Percentiles rank a stretch among this genome's conserved stretches.
Evolutionary conservation across 108 stramenopile genomes (phyloP).

Genomic region (Ochromonas danica): DNA sequence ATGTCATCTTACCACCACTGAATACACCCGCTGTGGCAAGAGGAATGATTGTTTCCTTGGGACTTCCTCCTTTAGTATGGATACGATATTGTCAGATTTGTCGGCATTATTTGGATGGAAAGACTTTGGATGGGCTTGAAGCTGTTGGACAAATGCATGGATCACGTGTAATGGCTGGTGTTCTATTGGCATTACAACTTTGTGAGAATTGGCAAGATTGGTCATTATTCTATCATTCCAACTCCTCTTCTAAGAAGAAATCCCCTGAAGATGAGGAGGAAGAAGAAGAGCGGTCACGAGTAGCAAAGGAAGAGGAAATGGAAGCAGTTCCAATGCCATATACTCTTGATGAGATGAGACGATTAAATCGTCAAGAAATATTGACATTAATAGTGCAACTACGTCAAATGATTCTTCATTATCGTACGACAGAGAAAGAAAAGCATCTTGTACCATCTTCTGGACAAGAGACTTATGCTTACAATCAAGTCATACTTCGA

Average conservation of each 20-base stretch:
- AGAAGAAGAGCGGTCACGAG: neutral
- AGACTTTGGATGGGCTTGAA: neutral
- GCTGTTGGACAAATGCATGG: neutral
- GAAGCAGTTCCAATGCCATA: neutral
- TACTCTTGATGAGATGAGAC: too few relatives aligned
- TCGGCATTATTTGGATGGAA: neutral
- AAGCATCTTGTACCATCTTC: too few relatives aligned
- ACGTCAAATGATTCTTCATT: neutral
- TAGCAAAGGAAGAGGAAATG: neutral
- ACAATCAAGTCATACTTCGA: too few relatives aligned
- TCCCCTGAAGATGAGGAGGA: too few relatives aligned
- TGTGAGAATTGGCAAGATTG: neutral
- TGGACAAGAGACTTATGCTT: too few relatives aligned
- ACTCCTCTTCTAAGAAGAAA: neutral
- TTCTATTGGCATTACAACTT: neutral
- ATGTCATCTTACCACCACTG: neutral
- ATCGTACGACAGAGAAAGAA: neutral
- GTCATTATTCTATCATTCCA: neutral
- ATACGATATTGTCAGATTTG: neutral
- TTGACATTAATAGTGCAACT: too few relatives aligned
- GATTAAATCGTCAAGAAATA: too few relatives aligned
- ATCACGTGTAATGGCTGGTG: neutral
- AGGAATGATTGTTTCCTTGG: neutral
- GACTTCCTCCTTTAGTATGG: neutral
- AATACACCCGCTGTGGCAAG: neutral